Conservation (phyloP, 345 rosid species). For the Eucalyptus caleyi region DNA sequence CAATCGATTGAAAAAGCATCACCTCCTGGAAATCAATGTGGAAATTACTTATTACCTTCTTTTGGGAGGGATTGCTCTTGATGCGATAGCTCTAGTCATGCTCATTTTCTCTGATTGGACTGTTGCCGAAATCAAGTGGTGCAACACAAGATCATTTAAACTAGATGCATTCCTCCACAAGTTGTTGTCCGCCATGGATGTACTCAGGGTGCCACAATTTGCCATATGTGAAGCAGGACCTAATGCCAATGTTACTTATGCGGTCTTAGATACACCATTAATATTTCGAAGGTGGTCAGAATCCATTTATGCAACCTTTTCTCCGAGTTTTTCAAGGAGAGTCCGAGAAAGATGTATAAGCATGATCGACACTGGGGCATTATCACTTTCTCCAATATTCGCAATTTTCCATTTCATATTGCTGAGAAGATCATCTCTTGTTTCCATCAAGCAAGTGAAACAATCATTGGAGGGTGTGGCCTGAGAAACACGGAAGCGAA, state of each 20-base stretch:
- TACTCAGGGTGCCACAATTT: not conserved
- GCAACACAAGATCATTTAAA: no score
- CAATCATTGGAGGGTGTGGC: no score
- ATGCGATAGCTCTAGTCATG: not conserved
- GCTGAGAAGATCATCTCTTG: no score
- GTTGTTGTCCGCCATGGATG: not conserved
- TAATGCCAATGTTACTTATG: not conserved
- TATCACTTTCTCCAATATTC: not conserved
- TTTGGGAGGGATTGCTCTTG: not conserved
- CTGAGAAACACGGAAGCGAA: no score
- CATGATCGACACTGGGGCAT: constrained; percentile 2
- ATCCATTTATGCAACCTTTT: not conserved
- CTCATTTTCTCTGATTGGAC: not conserved
- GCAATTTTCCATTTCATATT: no score
- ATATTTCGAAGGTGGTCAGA: not conserved
- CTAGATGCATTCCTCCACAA: not conserved
- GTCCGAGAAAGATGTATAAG: not conserved
- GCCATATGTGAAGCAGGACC: not conserved
- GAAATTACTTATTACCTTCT: not conserved
- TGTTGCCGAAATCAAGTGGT: not conserved
- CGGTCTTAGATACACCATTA: not conserved
- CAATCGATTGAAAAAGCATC: not conserved
- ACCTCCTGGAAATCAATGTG: not conserved
- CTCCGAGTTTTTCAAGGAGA: not conserved
- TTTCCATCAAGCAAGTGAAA: no score